Evolutionary conservation across 345 rosid genomes (phyloP).

Genomic region (Populus euphratica): DNA sequence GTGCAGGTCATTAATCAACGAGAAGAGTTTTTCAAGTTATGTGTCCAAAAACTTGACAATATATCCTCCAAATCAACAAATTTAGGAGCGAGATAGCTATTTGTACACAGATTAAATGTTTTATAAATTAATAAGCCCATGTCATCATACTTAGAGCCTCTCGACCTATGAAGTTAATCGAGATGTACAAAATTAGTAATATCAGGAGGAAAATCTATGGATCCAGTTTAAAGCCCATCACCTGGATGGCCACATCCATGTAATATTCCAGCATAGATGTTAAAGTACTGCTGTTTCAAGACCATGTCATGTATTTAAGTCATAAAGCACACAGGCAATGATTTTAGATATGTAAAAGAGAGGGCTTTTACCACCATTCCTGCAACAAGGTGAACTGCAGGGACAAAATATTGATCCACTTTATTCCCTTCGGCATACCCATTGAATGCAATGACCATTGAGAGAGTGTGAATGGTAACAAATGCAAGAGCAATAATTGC

Average conservation of each 20-base stretch:
- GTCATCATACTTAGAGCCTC: background rate
- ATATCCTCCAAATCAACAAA: background rate
- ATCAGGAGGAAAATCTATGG: background rate
- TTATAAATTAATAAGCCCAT: background rate
- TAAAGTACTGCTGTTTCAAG: background rate
- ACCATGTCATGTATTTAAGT: background rate
- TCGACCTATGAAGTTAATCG: background rate
- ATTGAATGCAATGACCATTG: constrained; percentile 92
- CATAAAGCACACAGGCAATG: background rate
- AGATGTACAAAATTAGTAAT: background rate
- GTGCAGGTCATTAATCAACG: background rate
- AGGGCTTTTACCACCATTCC: constrained; percentile 67
- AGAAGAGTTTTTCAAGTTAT: background rate
- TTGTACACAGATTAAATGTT: background rate
- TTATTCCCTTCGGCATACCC: constrained; percentile 85
- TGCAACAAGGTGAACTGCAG: constrained; percentile 73
- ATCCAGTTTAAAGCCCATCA: background rate
- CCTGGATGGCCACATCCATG: background rate
- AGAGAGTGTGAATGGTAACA: constrained; percentile 87
- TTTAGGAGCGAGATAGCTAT: background rate
- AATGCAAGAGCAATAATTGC: constrained; percentile 87
- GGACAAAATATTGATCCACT: constrained; percentile 78
- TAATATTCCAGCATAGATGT: background rate
- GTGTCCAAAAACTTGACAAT: background rate
- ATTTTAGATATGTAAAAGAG: background rate